Evolutionary conservation across 371 early-diverging fungal genomes (phyloP).

Genomic region (Mucor piriformis): DNA sequence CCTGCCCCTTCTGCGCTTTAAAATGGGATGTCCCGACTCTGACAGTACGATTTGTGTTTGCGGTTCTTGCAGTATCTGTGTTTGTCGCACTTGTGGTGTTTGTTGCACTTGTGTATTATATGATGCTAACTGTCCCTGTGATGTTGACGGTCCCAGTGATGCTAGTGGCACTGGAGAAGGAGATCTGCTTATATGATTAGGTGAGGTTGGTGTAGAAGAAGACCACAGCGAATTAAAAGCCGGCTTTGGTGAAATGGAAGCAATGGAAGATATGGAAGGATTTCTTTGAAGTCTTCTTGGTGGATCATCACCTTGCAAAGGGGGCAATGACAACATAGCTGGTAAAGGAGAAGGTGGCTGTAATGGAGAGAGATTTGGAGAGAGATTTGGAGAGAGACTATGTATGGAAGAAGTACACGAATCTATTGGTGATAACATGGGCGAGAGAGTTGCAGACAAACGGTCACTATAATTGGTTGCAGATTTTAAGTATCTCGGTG

Average conservation of each 20-base stretch:
- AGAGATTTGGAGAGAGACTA: slow-evolving; percentile 18
- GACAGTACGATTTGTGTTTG: slow-evolving; percentile 37
- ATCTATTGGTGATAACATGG: slow-evolving; percentile 31
- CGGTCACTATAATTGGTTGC: slow-evolving; percentile 4
- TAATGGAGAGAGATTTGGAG: slow-evolving; percentile 11
- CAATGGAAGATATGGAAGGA: slow-evolving; percentile 10
- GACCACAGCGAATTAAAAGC: not conserved
- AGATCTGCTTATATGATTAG: not conserved
- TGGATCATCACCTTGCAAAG: slow-evolving; percentile 32
- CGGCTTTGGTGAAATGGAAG: not conserved
- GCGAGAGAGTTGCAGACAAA: slow-evolving; percentile 12
- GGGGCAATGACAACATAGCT: slow-evolving; percentile 13
- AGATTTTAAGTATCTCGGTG: slow-evolving; percentile 11
- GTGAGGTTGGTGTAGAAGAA: not conserved
- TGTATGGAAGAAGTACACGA: slow-evolving; percentile 24
- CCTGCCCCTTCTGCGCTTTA: slow-evolving; percentile 50
- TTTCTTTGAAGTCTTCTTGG: slow-evolving; percentile 20
- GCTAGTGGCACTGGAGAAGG: not conserved
- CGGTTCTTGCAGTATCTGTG: slow-evolving; percentile 14
- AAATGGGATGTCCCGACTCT: slow-evolving; percentile 38
- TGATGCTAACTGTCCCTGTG: not conserved
- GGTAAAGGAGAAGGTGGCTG: slow-evolving; percentile 13
- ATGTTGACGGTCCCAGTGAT: not conserved
- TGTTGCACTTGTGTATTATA: not conserved
- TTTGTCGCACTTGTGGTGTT: not conserved